Conservation (phyloP, 768 basidiomycete species). For the Lactifluus echinatus region DNA sequence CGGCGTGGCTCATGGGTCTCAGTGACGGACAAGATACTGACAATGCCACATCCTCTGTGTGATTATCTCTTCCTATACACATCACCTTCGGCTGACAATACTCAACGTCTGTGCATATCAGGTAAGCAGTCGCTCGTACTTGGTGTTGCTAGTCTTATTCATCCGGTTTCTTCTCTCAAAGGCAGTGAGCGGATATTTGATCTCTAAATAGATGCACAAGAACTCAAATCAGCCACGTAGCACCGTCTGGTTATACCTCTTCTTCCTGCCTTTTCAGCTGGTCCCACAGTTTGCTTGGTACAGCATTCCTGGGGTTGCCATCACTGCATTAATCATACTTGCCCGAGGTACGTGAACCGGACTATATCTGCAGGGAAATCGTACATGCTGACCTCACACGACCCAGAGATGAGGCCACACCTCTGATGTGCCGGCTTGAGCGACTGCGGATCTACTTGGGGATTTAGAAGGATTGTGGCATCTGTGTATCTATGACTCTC, state of each 20-base stretch:
- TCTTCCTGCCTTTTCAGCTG: slow-evolving; percentile 72
- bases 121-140: slow-evolving; percentile 25
- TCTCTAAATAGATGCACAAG: background rate
- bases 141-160: background rate
- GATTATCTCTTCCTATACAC: slow-evolving; percentile 24
- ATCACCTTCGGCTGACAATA: slow-evolving; percentile 1
- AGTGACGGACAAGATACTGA: slow-evolving; percentile 54
- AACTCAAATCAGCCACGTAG: slow-evolving; percentile 22
- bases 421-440: background rate
- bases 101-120: slow-evolving; percentile 51
- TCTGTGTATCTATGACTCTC: background rate
- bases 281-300: slow-evolving; percentile 53
- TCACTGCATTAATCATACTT: slow-evolving; percentile 67
- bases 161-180: background rate
- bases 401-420: slow-evolving; percentile 29
- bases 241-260: slow-evolving; percentile 65
- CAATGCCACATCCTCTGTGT: slow-evolving; percentile 58
- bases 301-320: slow-evolving; percentile 54
- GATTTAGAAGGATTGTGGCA: slow-evolving; percentile 6
- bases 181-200: background rate
- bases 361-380: slow-evolving; percentile 51
- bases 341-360: slow-evolving; percentile 42
- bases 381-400: slow-evolving; percentile 49
- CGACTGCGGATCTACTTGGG: background rate
- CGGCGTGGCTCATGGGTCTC: background rate